Evolutionary conservation across 2,329 filamentous ascomycete species (phyloP).

Genomic region (Cyphellophora europaea): DNA sequence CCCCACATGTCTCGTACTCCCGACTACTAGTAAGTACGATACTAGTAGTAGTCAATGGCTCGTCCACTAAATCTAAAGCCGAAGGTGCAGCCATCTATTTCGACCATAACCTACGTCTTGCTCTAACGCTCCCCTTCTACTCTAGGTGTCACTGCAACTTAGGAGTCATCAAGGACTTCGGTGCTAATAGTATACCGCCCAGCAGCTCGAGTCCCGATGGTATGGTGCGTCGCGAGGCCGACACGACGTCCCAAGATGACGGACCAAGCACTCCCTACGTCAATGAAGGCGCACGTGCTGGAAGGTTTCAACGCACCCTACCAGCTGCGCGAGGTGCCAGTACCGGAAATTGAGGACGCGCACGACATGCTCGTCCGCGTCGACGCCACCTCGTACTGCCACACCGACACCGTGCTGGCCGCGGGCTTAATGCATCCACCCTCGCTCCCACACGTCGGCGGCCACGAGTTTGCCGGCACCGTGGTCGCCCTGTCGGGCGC

Average conservation of each 20-base stretch:
- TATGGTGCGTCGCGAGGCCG: no score
- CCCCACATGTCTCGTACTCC: no score
- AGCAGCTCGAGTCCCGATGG: no score
- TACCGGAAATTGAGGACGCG: slow-evolving; percentile 30
- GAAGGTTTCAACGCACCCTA: slow-evolving; percentile 13
- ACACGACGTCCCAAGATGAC: slow-evolving; percentile 9
- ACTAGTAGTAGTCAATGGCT: no score
- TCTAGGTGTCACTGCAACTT: no score
- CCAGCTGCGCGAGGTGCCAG: slow-evolving; percentile 11
- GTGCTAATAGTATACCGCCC: no score
- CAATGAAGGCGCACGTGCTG: slow-evolving; percentile 15
- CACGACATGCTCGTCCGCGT: slow-evolving; percentile 39
- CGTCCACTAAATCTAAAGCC: no score
- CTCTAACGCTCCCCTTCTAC: no score
- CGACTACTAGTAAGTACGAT: no score
- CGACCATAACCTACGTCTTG: no score
- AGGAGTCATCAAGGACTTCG: no score
- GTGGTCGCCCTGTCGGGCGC: slow-evolving; percentile 29
- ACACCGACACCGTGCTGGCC: slow-evolving; percentile 32
- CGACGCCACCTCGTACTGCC: slow-evolving; percentile 39
- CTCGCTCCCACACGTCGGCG: slow-evolving; percentile 34
- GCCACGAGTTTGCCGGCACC: slow-evolving; percentile 38
- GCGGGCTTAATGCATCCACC: slow-evolving; percentile 25
- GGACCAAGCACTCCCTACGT: slow-evolving; percentile 5
- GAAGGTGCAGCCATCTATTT: no score